Evolutionary conservation across 176 grass and related monocot species (phyloP), one percentile per base, ranked within the genome.

Genomic region (Carex kokanica): DNA sequence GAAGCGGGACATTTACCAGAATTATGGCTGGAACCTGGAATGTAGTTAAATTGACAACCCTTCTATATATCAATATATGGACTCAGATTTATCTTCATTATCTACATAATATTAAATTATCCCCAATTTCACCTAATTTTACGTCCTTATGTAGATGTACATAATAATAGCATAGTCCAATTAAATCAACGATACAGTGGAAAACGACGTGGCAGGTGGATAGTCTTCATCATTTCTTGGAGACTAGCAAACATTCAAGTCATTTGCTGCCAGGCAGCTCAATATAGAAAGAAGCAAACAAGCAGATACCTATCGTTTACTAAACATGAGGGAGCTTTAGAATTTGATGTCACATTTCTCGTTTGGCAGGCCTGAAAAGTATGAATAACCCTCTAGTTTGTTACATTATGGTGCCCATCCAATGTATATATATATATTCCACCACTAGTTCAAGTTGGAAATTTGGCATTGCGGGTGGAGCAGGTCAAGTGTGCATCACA

Each of bases 321-420:
- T 54, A 29, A 23, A 10, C 24, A 75, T 75, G 47, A 53, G 24
- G 47, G 72, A 55, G 23, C 13, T 55, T 17, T 4, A 53, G 13
- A 54, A 77, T 25, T 31, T 53, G 47, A 49, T 77, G 72, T 77
- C 47, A 18, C 72, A 75, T 75, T 54, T 74, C 12, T 23, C 20
- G 53, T 74, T 74, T 74, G 20, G 41, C 70, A 74, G 70, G 70
- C 70, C 43, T 51, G 10, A 52, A 27, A 49, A 70, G 9, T 75
- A 16, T 75, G 47, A 75, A 75, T 75, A 75, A 29, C 13, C 45
- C 70, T 54, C 29, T 54, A 75, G 23, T 75, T 54, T 75, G 71
- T 75, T 75, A 75, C n/a, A 49, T 73, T 45, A 18, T 72, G 70
- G 71, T 53, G 21, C 23, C 47, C 5, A 52, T 74, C 6, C 9